Evolutionary conservation across 1,139 yeast genomes (phyloP), one percentile per base, ranked within the genome.

Genomic region (Nematodospora anomalae): DNA sequence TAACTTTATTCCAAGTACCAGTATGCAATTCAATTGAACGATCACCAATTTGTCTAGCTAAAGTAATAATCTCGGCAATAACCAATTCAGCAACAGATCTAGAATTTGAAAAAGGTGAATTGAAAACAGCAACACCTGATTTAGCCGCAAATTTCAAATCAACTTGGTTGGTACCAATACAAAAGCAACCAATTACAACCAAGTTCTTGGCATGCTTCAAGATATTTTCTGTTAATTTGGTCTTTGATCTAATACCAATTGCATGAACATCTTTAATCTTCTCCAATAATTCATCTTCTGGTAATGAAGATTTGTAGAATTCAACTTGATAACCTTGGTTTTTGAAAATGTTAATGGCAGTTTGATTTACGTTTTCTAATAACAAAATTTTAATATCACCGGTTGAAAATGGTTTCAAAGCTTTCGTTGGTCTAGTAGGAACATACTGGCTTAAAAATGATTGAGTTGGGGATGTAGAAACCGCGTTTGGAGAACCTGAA

Each of bases 111-210:
- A 94, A 92, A 40, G 99, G 99, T 25, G 98, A 92, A 75, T 92
- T 92, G 82, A 92, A 92, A 22, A 92, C 98, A 35, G 97, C 90
- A 62, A 90, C 78, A 70, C 99, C 99, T 35, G 79, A 76, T 57
- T 83, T 79, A 46, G 97, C 97, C 42, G 99, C 99, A 53, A 63
- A 85, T 49, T 85, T 87, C 50, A 92, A 76, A 61, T 92, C 94
- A 41, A 92, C 99, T 71, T 92, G 99, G 70, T 92, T 92, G 41
- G 98, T 94, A 57, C 99, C 99, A 55, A 92, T 92, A 74, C 99
- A 92, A 84, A 92, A 92, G 71, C 99, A 92, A 41, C 99, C 99
- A 64, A 94, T 74, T 30, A 80, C 90, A 23, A 87, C 88, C 64
- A 92, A 75, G 68, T 92, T 87, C 60, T 82, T 83, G 38, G 98